phyloP scores from a whole-genome alignment of 192 early-diverging fungal species.

The Mycoemilia scoparia region DNA sequence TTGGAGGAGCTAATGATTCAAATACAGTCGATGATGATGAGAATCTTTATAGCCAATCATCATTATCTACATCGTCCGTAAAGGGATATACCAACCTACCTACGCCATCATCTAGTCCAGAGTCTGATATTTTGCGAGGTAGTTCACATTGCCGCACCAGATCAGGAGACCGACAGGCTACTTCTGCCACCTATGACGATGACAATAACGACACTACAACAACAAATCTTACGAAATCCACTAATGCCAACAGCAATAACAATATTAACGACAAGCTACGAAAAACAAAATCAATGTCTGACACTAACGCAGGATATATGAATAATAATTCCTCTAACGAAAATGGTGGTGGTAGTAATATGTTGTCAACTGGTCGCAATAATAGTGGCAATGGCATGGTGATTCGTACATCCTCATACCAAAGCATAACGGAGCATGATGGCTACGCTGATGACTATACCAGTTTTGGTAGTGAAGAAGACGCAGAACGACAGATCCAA shows the following conservation, averaged over 20 bases:
- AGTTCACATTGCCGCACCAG: conserved; percentile 9
- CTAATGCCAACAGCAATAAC: conserved; percentile 4
- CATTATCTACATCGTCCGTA: conserved; percentile 3
- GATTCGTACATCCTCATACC: conserved; percentile 13
- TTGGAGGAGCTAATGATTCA: no score
- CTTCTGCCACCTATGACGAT: conserved; percentile 1
- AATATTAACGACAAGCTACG: conserved; percentile 2
- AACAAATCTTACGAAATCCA: no score
- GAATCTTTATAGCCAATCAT: no score
- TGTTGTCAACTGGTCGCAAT: conserved; percentile 24
- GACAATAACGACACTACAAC: no score
- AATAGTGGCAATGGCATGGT: conserved; percentile 15
- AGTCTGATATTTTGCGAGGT: not conserved
- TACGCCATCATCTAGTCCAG: conserved; percentile 2
- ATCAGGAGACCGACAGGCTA: conserved; percentile 8
- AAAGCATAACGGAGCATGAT: conserved; percentile 9
- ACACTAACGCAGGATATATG: conserved; percentile 26
- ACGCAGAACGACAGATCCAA: conserved; percentile 10
- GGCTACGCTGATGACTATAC: not conserved
- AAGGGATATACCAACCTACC: conserved; percentile 4
- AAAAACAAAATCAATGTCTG: no score
- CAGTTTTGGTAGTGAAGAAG: conserved; percentile 5
- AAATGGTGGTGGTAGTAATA: no score
- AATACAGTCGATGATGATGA: no score
- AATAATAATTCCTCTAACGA: conserved; percentile 20